Evolutionary conservation across 192 early-diverging fungal genomes (phyloP), one percentile per base, ranked within the genome.

Genomic region (Coemansia sp.): DNA sequence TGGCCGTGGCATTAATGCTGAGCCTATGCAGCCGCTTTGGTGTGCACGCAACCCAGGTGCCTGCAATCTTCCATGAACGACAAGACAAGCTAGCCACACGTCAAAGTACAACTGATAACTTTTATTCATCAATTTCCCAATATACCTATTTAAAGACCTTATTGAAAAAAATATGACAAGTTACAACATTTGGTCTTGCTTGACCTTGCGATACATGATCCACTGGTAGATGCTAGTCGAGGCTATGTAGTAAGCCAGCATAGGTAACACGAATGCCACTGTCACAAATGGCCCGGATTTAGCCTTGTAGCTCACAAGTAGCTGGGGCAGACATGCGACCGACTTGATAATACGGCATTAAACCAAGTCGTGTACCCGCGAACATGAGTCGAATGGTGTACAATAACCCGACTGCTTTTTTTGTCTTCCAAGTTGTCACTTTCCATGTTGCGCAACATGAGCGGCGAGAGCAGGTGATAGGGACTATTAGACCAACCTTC

Each of bases 21-120:
- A 90, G 58, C 88, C 91, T 27, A 69, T 94, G 65, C 92, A 94
- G 74, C 92, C 90, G 1, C 78, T 91, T 31, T 91, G 90, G 90
- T 91, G 89, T 66, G 89, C 87, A 9, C 86, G 86, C 70, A 76
- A 90, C 76, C 89, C 87, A 6, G 85, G 85, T 24, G 60, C 52
- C 1, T 86, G 85, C 78, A 71, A 82, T 41, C 75, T 82, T n/a
- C 79, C 79, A 11, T 67, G 60, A 31, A 27, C 24, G 27, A 11
- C 24, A 10, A 16, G 33, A 18, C 57, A 18, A n/a, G 53, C 53
- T 16, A 57, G 5, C 11, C 22, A 10, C 20, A 20, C 16, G 5
- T 47, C 16, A 1, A 16, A 18, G 44, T 3, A 18, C 8, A 4
- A 57, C 53, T 29, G 27, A 31, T 55, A 27, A 34, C 8, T 29